These are phyloP conservation scores for Suillus tomentosus DNA, from an alignment of 768 basidiomycete species.

Conservation along the genomic window DNA sequence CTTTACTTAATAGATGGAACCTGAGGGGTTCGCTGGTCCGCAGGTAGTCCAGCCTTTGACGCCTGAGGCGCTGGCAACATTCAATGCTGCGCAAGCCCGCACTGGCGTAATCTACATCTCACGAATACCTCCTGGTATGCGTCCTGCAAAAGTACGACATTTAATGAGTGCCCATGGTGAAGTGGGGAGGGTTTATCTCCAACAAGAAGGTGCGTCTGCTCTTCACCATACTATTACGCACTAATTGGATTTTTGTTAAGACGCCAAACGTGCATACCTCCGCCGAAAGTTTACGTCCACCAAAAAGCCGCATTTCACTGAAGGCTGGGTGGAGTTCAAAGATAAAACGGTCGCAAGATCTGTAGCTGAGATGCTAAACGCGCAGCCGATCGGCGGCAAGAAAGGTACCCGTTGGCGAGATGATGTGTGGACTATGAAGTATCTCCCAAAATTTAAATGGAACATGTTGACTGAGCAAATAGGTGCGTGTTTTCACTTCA, in stretches of 20 bases:
- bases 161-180: constrained; percentile 90
- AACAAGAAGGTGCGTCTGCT: constrained; percentile 71
- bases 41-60: constrained; percentile 75
- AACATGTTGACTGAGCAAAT: constrained; percentile 98
- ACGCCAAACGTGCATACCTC: constrained; percentile 85
- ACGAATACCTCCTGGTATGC: constrained; percentile 97
- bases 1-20: constrained; percentile 41
- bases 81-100: constrained; percentile 69
- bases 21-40: constrained; percentile 59
- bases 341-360: constrained; percentile 90
- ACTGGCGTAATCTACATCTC: constrained; percentile 95
- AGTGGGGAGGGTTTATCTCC: constrained; percentile 89
- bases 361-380: constrained; percentile 95
- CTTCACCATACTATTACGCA: not conserved
- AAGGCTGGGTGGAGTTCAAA: constrained; percentile 98
- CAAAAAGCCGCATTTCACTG: constrained; percentile 86
- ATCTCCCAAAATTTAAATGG: constrained; percentile 98
- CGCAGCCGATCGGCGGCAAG: constrained; percentile 92
- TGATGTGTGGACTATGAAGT: constrained; percentile 99
- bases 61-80: constrained; percentile 72
- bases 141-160: constrained; percentile 92
- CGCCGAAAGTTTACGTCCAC: constrained; percentile 80
- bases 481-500: constrained; percentile 58
- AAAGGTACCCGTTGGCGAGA: constrained; percentile 90
- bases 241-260: constrained; percentile 39